Base-by-base conservation (phyloP, 2,329 filamentous ascomycete species). In the Botrytis deweyae region DNA sequence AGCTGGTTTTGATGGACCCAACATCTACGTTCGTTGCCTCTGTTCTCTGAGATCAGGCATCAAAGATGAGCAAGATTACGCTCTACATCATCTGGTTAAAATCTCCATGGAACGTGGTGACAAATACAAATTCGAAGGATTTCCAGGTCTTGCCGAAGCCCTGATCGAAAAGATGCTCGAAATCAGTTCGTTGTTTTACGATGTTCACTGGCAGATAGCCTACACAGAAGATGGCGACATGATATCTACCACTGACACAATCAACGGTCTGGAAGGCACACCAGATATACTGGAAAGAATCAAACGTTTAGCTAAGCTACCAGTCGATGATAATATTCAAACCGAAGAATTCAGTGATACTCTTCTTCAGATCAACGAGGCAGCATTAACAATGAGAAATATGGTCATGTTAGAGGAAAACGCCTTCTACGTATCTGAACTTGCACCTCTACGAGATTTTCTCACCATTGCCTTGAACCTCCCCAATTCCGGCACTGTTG, bases 331-430 rank as follows among this genome's bases (percentile, higher is more conserved):
- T 78, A 86, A 86, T 52, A 86, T 98, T 40, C 89, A 95, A 76
- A 89, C 93, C 0, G 89, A 89, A 44, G 87, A 90, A 9, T 93
- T 92, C 77, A 87, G 89, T 22, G 90, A 94, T 76, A 86, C 88
- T 61, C 86, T 98, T 75, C 88, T 92, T 20, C 89, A 93, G 76
- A 88, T 97, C 75, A 95, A 92, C 38, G 95, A 98, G 82, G 94
- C 96, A 3, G 91, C 92, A 33, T 85, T 98, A 65, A 95, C 97
- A 29, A 86, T 98, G 62, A 90, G 96, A 70, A 99, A 99, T 82
- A 98, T 99, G 94, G 91, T 95, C n/a, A 93, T 97, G 82, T 86
- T 98, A 33, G 89, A 91, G 36, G 94, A 97, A 76, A 99, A 99
- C 80, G 95, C 95, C 0, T 84, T 88, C 38, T 96, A 94, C 81